Conservation (phyloP, 176 grass and related monocot genomes). For the Pharus latifolius region DNA sequence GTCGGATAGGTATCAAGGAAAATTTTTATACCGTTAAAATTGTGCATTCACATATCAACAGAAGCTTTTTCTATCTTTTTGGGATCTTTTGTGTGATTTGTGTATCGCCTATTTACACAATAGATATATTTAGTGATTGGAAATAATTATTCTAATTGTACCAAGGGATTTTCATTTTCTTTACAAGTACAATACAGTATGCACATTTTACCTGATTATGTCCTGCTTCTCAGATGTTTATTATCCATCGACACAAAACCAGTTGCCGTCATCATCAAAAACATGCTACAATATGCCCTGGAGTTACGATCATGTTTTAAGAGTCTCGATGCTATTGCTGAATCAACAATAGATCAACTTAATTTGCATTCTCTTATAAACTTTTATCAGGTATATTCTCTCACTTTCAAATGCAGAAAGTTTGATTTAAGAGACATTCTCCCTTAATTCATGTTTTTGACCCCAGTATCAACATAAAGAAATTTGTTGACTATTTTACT, state of each 20-base stretch:
- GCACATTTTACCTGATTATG: neutral
- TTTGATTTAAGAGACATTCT: neutral
- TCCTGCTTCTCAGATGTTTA: slow-evolving; percentile 66
- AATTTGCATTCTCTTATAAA: slow-evolving; percentile 52
- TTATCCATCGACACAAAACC: slow-evolving; percentile 72
- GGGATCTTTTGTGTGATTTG: neutral
- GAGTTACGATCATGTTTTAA: slow-evolving; percentile 54
- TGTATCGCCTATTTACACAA: neutral
- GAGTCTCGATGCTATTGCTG: slow-evolving; percentile 24
- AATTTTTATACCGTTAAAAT: neutral
- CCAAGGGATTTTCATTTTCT: neutral
- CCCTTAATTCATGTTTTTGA: neutral
- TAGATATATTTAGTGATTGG: too few species aligned
- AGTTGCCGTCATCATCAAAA: slow-evolving; percentile 69
- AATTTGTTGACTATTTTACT: neutral
- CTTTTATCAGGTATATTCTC: slow-evolving; percentile 64
- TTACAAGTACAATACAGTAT: neutral
- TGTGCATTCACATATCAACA: neutral
- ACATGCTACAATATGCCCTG: slow-evolving; percentile 73
- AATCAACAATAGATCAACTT: slow-evolving; percentile 26
- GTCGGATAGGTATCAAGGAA: neutral
- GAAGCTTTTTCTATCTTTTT: neutral
- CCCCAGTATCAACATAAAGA: neutral
- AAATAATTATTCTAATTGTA: neutral
- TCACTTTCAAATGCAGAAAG: neutral